Conservation (phyloP, 371 early-diverging fungal genomes). For the Mucor mucedo region DNA sequence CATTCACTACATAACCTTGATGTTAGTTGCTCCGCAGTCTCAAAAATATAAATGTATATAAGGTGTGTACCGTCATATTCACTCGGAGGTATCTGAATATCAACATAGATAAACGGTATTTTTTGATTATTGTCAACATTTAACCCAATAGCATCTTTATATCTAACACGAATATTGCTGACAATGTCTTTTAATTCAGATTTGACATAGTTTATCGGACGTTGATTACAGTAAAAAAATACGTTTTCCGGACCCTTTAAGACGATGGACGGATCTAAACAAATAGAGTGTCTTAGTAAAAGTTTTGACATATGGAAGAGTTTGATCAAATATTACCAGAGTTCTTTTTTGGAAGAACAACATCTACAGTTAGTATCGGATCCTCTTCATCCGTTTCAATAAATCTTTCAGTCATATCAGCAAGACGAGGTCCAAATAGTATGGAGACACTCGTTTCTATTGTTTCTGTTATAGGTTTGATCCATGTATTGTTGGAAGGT, state of each 20-base stretch:
- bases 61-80: conserved; percentile 40
- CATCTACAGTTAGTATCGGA: conserved; percentile 22
- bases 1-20: conserved; percentile 35
- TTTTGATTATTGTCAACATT: conserved; percentile 22
- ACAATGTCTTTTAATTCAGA: conserved; percentile 46
- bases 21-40: too few species aligned
- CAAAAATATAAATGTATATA: neutral
- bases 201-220: conserved; percentile 42
- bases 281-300: too few species aligned
- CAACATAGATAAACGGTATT: conserved; percentile 43
- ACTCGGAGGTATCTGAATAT: conserved; percentile 35
- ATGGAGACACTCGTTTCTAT: conserved; percentile 22
- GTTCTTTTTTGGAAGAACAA: conserved; percentile 33
- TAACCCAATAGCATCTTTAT: conserved; percentile 22
- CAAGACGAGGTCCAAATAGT: conserved; percentile 28
- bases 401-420: conserved; percentile 27
- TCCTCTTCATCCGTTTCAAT: conserved; percentile 16
- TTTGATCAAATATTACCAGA: conserved; percentile 28
- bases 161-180: conserved; percentile 25
- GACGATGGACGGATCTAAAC: conserved; percentile 33
- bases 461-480: conserved; percentile 31
- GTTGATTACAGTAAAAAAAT: conserved; percentile 45
- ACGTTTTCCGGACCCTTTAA: conserved; percentile 40
- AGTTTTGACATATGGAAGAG: too few species aligned
- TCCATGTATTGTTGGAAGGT: conserved; percentile 21